A percentile compares a stretch with the other conserved stretches of the same genome.
Conservation (phyloP, 106 monocot species). For the Hemerocallis citrina region DNA sequence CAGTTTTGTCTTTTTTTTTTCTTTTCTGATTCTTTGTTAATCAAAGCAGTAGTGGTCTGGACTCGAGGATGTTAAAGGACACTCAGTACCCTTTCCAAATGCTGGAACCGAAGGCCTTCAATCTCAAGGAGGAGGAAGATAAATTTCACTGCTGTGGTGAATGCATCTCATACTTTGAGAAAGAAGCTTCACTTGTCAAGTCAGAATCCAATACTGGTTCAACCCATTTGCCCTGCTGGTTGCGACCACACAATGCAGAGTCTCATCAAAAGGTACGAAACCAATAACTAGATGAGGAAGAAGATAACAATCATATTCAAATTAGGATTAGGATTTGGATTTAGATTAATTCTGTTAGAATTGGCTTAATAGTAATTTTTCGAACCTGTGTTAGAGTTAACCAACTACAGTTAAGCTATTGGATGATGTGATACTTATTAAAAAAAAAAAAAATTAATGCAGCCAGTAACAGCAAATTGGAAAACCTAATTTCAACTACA, state of each 20-base stretch:
- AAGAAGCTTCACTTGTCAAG: slow-evolving; percentile 40
- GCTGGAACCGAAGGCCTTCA: slow-evolving; percentile 19
- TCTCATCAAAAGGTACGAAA: slow-evolving; percentile 48
- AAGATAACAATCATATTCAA: too few species aligned
- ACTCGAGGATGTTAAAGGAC: slow-evolving; percentile 28
- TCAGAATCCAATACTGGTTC: slow-evolving; percentile 13
- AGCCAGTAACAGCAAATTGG: too few species aligned
- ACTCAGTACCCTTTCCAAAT: slow-evolving; percentile 28
- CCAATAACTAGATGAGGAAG: too few species aligned
- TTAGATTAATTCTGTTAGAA: too few species aligned
- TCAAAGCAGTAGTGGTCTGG: slow-evolving; percentile 42
- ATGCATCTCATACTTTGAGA: slow-evolving; percentile 64
- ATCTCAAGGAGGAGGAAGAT: slow-evolving; percentile 37
- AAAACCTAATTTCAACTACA: too few species aligned
- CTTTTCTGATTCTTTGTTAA: neutral
- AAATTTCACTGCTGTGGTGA: slow-evolving; percentile 59
- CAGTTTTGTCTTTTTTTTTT: neutral
- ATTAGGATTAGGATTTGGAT: too few species aligned
- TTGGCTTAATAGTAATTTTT: too few species aligned
- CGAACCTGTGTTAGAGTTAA: too few species aligned
- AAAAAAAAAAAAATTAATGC: too few species aligned
- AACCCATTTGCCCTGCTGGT: slow-evolving; percentile 50
- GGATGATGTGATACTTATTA: too few species aligned
- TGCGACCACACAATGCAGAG: slow-evolving; percentile 38
- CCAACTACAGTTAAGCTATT: too few species aligned